Percentiles rank a stretch among this genome's conserved stretches.
phyloP scores from a whole-genome alignment of 306 rosid species.

The barrel medic (Medicago truncatula) region DNA sequence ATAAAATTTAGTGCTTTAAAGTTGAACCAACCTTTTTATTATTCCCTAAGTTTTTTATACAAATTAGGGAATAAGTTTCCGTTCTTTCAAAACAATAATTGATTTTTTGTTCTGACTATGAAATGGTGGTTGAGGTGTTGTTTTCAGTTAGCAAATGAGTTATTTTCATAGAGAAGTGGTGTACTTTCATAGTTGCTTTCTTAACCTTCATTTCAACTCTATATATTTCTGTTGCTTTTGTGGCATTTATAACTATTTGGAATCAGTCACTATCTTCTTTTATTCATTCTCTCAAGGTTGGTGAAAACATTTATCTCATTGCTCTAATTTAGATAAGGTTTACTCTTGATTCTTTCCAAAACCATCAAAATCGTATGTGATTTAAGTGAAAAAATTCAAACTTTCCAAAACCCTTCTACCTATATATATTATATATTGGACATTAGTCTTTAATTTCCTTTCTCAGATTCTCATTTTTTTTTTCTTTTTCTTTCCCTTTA shows the following conservation, averaged over 20 bases:
- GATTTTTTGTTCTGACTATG: constrained; percentile 10
- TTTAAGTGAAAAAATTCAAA: constrained; percentile 12
- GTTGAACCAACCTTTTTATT: constrained; percentile 28
- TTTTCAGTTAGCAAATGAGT: constrained; percentile 65
- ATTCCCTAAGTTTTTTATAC: constrained; percentile 22
- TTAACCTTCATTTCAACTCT: constrained; percentile 44
- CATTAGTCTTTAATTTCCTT: constrained; percentile 33
- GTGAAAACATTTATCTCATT: constrained; percentile 25
- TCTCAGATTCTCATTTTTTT: constrained; percentile 19
- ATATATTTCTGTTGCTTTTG: constrained; percentile 40
- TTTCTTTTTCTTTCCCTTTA: background rate
- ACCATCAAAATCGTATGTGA: constrained; percentile 11
- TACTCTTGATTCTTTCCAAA: constrained; percentile 17
- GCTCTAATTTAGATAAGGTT: constrained; percentile 37
- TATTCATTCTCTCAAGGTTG: constrained; percentile 27
- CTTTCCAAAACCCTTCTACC: background rate
- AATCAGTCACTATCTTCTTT: constrained; percentile 48
- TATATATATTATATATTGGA: constrained; percentile 14
- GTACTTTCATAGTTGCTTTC: constrained; percentile 39
- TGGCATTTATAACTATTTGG: constrained; percentile 34
- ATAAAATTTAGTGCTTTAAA: constrained; percentile 36
- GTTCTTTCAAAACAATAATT: background rate
- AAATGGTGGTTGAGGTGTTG: constrained; percentile 56
- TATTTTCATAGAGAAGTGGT: constrained; percentile 62
- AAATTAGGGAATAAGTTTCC: background rate